phyloP scores from a whole-genome alignment of 139 green algal genomes.

The Tetraselmis striata region DNA sequence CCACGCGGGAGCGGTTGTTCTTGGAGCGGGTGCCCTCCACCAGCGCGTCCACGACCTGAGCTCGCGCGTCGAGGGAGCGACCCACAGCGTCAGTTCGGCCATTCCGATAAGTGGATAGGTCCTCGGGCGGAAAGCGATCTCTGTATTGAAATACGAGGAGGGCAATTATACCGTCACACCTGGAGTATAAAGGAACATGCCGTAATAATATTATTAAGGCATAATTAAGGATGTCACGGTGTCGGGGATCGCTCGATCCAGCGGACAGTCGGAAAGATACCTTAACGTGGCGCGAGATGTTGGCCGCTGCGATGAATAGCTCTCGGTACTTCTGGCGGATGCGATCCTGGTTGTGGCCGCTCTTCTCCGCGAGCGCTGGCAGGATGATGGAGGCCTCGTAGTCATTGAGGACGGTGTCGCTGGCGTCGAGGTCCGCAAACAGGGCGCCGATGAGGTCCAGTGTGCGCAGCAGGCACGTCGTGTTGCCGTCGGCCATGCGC shows the following conservation, averaged over 20 bases:
- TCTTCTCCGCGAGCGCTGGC: conserved; percentile 88
- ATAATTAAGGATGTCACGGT: no score
- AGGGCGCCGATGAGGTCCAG: conserved; percentile 60
- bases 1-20: conserved; percentile 83
- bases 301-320: not conserved
- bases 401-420: conserved; percentile 59
- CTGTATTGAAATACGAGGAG: no score
- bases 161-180: no score
- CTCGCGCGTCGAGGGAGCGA: not conserved
- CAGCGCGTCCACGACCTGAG: conserved; percentile 18
- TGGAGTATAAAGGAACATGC: no score
- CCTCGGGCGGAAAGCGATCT: no score
- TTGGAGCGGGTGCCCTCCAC: conserved; percentile 74
- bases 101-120: no score
- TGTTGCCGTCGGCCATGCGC: conserved; percentile 19
- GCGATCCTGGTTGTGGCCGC: conserved; percentile 71
- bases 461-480: conserved; percentile 59
- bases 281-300: not conserved
- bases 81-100: no score
- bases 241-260: no score
- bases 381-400: conserved; percentile 81
- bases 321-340: not conserved
- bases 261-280: no score
- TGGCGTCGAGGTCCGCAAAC: conserved; percentile 37
- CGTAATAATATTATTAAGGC: no score